Evolutionary conservation across 2,329 filamentous ascomycete genomes (phyloP), one percentile per base, ranked within the genome.

Genomic region (Laburnicola sp.): DNA sequence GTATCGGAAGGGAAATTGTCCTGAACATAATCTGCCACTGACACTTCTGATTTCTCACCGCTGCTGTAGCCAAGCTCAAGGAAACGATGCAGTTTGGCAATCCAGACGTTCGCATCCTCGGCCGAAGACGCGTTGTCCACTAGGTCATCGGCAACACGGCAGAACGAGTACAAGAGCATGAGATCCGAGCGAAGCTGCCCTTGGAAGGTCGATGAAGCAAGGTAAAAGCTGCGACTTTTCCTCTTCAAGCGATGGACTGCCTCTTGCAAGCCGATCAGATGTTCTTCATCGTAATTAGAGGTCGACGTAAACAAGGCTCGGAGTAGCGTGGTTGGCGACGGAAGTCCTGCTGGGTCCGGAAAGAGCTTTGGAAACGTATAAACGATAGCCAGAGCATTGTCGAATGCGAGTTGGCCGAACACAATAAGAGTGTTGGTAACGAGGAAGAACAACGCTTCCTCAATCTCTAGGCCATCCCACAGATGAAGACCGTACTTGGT

Each of bases 371-470:
- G 84, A 54, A 88, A 88, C 0, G 82, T 80, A 58, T 86, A 78
- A 5, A 87, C 69, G 10, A 91, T 78, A 1, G 86, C 84, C 31
- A 88, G 64, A 3, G 84, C 84, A 62, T 88, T 83, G 68, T 91
- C 88, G 57, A 88, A 86, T 0, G 86, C 84, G 1, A 85, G 75
- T 23, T 87, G 74, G 1, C 87, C 87, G 64, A 86, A 85, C 0
- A 89, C 85, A 48, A 91, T 84, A 21, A 91, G 72, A 0, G 75
- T 75, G 65, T 91, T 91, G 2, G 86, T 89, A 3, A 82, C 71
- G 3, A 90, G 74, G 69, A 91, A 91, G 75, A 91, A 91, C 6
- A 87, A 59, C 0, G 86, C 87, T 66, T 91, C 88, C 72, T 91
- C 88, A 21, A 90, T 77, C 44, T 91, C 88, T 27, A 91, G 70